Evolutionary conservation across 805 yeast genomes (phyloP), one percentile per base, ranked within the genome.

Genomic region (Blastobotrys muscicola): DNA sequence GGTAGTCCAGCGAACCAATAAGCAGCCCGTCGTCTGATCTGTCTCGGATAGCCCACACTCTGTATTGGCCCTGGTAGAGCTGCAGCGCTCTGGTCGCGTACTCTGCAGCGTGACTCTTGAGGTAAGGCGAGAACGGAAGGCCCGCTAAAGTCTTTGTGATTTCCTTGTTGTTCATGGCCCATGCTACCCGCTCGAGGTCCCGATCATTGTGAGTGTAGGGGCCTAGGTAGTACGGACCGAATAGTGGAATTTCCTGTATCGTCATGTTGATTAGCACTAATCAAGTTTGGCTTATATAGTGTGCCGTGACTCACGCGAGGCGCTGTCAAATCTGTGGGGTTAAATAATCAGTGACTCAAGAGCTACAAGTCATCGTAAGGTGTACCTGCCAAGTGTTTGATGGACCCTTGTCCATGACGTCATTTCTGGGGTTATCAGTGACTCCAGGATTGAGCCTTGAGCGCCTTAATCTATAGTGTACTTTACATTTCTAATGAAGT

Each of bases 1-100:
- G 31, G 3, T 44, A 39, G 29, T 41, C 45, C n/a, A 50, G 37
- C 11, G 38, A 13, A n/a, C 53, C 53, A 26, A 48, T 38, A 11
- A 48, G 32, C 8, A 7, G 16, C 14, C 33, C 44, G 9, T 39
- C 15, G 11, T 32, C 36, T 3, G 37, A 16, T 8, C 49, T 29
- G 38, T 47, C 49, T 4, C 51, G 42, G 29, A 50, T 48, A 9
- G 49, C 51, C 36, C 39, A 50, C 4, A 14, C 6, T 14, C 29
- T 29, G 37, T 23, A 38, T 12, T 10, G 29, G 31, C 3, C 20
- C 30, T 20, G 13, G 26, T 39, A 16, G 33, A 36, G 29, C 10
- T 26, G 33, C 26, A 50, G 20, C 26, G 26, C 26, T 6, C 26
- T 20, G 26, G 26, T 6, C 26, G 26, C 26, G 33, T 33, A 48